A percentile compares a stretch with the other conserved stretches of the same genome.
Evolutionary conservation across 2,329 filamentous ascomycete genomes (phyloP).

Genomic region (Colletotrichum chrysophilum): DNA sequence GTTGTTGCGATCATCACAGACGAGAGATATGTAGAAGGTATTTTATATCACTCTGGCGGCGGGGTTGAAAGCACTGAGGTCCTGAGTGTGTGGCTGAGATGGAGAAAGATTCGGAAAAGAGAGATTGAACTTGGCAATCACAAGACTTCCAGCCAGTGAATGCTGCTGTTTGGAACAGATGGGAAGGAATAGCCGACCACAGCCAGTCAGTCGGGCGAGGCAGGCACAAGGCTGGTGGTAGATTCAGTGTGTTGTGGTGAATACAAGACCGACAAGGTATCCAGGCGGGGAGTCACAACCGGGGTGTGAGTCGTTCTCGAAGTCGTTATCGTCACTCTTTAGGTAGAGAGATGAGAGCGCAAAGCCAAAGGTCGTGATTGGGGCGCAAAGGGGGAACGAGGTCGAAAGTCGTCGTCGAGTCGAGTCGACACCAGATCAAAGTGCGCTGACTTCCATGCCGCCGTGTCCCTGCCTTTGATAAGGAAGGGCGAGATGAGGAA

Average conservation of each 20-base stretch:
- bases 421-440: constrained; percentile 10
- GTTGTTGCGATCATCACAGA: constrained; percentile 20
- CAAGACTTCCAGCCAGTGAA: not conserved
- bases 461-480: not conserved
- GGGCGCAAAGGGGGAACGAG: not conserved
- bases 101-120: not conserved
- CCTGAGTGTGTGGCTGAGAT: not conserved
- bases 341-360: not conserved
- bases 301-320: not conserved
- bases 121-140: not conserved
- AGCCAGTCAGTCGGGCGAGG: not conserved
- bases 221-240: not conserved
- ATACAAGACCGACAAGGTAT: not conserved
- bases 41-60: not conserved
- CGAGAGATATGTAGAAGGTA: not conserved
- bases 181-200: not conserved
- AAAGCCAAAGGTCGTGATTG: not conserved
- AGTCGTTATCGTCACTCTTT: not conserved
- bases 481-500: not conserved
- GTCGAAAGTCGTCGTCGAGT: constrained; percentile 7
- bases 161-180: not conserved
- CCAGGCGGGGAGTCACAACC: not conserved
- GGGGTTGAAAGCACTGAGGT: not conserved
- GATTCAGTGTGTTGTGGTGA: not conserved
- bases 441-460: not conserved